Percentiles rank a stretch among this genome's conserved stretches.
phyloP scores from a whole-genome alignment of 75 land plant genomes.

The Picea sitchensis region DNA sequence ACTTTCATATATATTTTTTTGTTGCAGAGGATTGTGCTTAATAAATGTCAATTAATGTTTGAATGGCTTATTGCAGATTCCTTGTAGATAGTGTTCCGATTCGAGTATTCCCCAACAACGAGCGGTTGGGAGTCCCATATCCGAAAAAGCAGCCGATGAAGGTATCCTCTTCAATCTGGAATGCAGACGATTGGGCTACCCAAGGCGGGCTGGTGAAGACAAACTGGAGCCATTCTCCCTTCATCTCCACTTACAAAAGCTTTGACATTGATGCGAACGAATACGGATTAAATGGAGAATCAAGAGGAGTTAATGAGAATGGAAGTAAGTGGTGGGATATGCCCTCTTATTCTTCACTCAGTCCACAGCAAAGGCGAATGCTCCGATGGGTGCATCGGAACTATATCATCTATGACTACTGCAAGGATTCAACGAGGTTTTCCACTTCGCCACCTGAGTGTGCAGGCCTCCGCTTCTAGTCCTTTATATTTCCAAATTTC shows the following conservation, averaged over 20 bases:
- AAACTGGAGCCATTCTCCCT: slow-evolving; percentile 27
- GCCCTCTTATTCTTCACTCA: slow-evolving; percentile 12
- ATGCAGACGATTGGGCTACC: slow-evolving; percentile 37
- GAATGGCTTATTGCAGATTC: background rate
- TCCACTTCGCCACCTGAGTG: slow-evolving; percentile 63
- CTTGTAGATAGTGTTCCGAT: slow-evolving; percentile 24
- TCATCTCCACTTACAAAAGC: slow-evolving; percentile 6
- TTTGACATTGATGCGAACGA: no score
- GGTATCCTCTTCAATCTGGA: slow-evolving; percentile 18
- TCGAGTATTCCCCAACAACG: slow-evolving; percentile 16
- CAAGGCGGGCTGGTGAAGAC: slow-evolving; percentile 11
- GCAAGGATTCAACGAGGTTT: slow-evolving; percentile 52
- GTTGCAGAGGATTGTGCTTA: no score
- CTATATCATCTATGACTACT: slow-evolving; percentile 65
- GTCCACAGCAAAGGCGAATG: slow-evolving; percentile 32
- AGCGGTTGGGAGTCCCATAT: background rate
- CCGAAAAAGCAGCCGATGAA: background rate
- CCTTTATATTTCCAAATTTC: no score
- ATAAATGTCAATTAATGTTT: no score
- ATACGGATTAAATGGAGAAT: no score
- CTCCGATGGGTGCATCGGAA: slow-evolving; percentile 63
- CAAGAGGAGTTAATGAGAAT: no score
- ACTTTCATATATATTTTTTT: no score
- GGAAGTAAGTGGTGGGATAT: no score
- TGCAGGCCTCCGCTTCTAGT: background rate